A percentile compares a stretch with the other conserved stretches of the same genome.
Evolutionary conservation across 2,329 filamentous ascomycete genomes (phyloP).

Genomic region (Aspergillus fischeri): DNA sequence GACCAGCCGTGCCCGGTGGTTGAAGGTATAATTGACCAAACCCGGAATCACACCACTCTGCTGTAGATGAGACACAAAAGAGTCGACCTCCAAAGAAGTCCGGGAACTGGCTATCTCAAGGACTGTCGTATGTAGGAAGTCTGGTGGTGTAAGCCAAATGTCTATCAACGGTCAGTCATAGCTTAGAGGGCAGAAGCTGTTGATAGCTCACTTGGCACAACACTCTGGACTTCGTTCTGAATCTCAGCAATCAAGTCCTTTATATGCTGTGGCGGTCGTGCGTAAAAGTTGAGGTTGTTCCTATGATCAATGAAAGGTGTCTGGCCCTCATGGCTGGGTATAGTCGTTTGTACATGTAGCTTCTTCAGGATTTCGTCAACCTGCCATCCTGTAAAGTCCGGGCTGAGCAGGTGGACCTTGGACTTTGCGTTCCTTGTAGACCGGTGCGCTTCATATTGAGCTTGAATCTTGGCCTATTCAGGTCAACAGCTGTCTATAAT

Average conservation of each 20-base stretch:
- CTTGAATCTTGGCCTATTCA: conserved; percentile 53
- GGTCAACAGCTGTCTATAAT: neutral
- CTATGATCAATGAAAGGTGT: conserved; percentile 70
- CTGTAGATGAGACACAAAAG: conserved; percentile 56
- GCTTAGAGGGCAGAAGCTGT: neutral
- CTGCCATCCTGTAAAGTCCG: conserved; percentile 65
- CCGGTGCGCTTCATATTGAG: conserved; percentile 70
- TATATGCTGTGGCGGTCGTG: conserved; percentile 70
- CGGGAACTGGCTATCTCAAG: conserved; percentile 81
- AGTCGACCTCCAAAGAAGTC: conserved; percentile 63
- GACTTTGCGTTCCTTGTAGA: conserved; percentile 72
- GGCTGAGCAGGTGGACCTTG: conserved; percentile 65
- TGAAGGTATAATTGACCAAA: conserved; percentile 63
- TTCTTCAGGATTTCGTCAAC: conserved; percentile 73
- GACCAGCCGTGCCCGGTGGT: conserved; percentile 68
- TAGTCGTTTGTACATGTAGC: conserved; percentile 47
- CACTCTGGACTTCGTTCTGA: conserved; percentile 61
- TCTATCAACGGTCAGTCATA: conserved; percentile 42
- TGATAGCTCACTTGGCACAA: conserved; percentile 62
- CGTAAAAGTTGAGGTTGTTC: conserved; percentile 85
- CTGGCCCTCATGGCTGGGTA: conserved; percentile 51
- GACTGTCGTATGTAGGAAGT: conserved; percentile 77
- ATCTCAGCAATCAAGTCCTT: conserved; percentile 63
- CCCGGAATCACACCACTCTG: conserved; percentile 47
- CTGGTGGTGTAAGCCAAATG: conserved; percentile 79